A percentile compares a stretch with the other conserved stretches of the same genome.
Conservation (phyloP, 148 eudicot species). For the Tetragonia tetragonoides region DNA sequence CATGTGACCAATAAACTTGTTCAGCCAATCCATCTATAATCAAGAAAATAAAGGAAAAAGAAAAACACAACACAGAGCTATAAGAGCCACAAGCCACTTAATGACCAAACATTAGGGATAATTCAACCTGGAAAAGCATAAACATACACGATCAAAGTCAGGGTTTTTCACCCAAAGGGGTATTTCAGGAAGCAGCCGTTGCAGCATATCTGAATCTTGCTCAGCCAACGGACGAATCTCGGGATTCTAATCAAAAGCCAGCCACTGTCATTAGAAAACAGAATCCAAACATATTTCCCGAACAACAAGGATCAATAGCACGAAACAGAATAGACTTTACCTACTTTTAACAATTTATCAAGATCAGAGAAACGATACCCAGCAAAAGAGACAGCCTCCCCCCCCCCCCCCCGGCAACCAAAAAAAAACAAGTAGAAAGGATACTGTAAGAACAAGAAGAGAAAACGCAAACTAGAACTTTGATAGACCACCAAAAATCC, state of each 20-base stretch:
- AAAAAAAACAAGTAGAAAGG: not conserved
- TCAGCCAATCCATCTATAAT: constrained; percentile 80
- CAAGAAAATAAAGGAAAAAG: constrained; percentile 16
- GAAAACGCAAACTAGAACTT: not conserved
- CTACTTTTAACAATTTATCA: not conserved
- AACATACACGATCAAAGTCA: constrained; percentile 83
- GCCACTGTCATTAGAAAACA: not conserved
- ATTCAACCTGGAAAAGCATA: constrained; percentile 12
- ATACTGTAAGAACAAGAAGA: not conserved
- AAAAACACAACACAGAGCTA: constrained; percentile 6
- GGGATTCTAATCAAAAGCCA: constrained; percentile 57
- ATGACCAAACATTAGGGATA: not conserved
- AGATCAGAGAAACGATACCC: not conserved
- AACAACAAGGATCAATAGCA: not conserved
- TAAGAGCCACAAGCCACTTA: constrained; percentile 16
- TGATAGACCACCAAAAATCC: not conserved
- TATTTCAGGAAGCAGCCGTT: constrained; percentile 73
- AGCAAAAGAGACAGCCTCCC: not conserved
- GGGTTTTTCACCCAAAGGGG: constrained; percentile 90
- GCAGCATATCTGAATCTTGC: constrained; percentile 61
- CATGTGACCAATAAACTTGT: constrained; percentile 73
- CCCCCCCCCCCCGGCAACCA: not conserved
- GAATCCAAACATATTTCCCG: not conserved
- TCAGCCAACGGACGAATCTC: constrained; percentile 65
- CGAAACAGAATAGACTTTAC: not conserved